Base-by-base conservation (phyloP, 2,329 filamentous ascomycete species). In the Cladobotryum mycophilum region DNA sequence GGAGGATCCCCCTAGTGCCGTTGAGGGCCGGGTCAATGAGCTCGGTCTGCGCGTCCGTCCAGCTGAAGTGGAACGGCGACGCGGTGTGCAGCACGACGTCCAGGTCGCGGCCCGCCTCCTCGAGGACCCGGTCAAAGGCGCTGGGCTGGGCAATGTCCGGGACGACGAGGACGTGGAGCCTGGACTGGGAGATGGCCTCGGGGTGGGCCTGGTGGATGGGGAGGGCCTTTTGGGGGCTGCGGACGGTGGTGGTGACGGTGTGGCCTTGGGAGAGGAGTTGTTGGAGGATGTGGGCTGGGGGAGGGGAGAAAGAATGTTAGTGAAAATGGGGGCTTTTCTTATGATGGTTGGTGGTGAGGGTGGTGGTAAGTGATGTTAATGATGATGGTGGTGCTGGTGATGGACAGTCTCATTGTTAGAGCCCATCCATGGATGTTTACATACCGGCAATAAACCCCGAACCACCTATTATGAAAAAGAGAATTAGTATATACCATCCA, bases 81-180 rank as follows among this genome's bases (percentile, higher is more conserved):
- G 81, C 81, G 2, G 80, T 81, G 68, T 84, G 80, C 48, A 83
- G 67, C 37, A 84, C 78, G 45, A 76, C 76, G 51, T 79, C 74
- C 47, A 82, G 65, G 22, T 71, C 74, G 1, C 75, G 72, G 4
- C 63, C 70, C 64, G 71, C 66, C 5, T 50, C 20, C 3, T 43
- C 37, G 54, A 77, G 72, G 1, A 78, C 81, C 59, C 82, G 74
- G 60, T 88, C 82, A 64, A 95, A 95, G 51, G 89, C 89, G 49
- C 78, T 76, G 41, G 82, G 76, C 61, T 82, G 68, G 3, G 88
- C 86, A 58, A 95, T 87, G 63, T 95, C 89, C 15, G 85, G 81
- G 20, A 95, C 88, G 58, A 93, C 82, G 49, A 65, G 70, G 12
- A 78, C 69, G 33, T 67, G 60, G 15, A 83, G 74, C 33, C 70